phyloP scores from a whole-genome alignment of 768 basidiomycete species.

The Lactarius psammicola region DNA sequence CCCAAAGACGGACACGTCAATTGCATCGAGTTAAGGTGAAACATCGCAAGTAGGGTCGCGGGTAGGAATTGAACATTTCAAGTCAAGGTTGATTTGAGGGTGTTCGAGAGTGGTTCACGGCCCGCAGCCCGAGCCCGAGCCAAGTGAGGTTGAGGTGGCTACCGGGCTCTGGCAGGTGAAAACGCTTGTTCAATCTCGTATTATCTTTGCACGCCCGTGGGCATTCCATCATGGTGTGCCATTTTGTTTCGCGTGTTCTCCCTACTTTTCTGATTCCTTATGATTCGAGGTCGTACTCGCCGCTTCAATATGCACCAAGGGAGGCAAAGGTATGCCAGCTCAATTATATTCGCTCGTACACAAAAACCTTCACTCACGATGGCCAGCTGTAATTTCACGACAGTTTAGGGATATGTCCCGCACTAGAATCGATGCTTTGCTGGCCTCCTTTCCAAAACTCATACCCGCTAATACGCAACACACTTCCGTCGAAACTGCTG shows the following conservation, averaged over 20 bases:
- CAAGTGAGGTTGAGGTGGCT: neutral
- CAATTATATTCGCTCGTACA: neutral
- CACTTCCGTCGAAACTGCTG: conserved; percentile 92
- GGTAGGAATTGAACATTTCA: neutral
- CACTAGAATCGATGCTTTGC: conserved; percentile 89
- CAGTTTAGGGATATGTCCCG: conserved; percentile 94
- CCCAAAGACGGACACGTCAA: neutral
- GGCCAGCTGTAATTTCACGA: conserved; percentile 86
- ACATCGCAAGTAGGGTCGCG: neutral
- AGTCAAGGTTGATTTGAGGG: neutral
- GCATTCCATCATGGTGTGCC: conserved; percentile 19
- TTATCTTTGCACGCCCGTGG: neutral
- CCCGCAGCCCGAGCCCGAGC: neutral
- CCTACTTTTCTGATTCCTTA: neutral
- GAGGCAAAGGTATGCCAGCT: conserved; percentile 73
- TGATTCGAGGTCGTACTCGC: conserved; percentile 77
- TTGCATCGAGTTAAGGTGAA: neutral
- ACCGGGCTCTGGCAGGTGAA: neutral
- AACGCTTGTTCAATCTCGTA: neutral
- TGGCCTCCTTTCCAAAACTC: conserved; percentile 96
- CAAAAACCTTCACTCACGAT: conserved; percentile 5
- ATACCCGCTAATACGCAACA: conserved; percentile 94
- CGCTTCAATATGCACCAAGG: conserved; percentile 93
- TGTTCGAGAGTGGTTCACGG: neutral
- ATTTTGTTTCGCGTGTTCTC: neutral